These are phyloP conservation scores for Madurella mycetomatis DNA, from an alignment of 2,329 filamentous ascomycete genomes.

Conservation along the genomic window DNA sequence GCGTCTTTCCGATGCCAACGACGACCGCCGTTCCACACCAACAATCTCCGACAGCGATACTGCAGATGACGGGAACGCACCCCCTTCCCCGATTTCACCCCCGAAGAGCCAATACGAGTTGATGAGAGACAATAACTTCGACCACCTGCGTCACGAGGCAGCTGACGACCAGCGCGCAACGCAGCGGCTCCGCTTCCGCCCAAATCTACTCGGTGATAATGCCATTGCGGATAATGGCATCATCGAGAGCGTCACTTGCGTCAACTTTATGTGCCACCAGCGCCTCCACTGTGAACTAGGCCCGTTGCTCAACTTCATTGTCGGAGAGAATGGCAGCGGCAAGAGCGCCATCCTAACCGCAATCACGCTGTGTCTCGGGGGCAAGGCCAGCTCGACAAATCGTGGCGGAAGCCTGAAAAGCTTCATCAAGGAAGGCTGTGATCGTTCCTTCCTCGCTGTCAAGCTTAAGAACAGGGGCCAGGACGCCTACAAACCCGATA, in stretches of 20 bases:
- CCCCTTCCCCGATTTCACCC: conserved; percentile 31
- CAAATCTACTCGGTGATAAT: conserved; percentile 57
- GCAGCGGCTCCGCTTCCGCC: conserved; percentile 51
- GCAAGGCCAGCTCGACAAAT: conserved; percentile 89
- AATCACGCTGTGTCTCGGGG: conserved; percentile 89
- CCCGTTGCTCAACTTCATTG: conserved; percentile 95
- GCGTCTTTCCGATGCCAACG: conserved; percentile 31
- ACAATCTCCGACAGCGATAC: conserved; percentile 21
- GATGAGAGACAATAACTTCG: conserved; percentile 55
- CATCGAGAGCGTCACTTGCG: conserved; percentile 78
- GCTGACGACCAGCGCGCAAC: conserved; percentile 61
- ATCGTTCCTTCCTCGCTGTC: conserved; percentile 71
- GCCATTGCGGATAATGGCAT: conserved; percentile 77
- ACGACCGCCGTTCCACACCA: conserved; percentile 11
- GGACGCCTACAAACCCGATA: conserved; percentile 75
- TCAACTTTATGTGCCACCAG: conserved; percentile 95
- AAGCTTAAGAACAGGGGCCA: conserved; percentile 87
- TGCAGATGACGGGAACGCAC: conserved; percentile 27
- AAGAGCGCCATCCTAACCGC: conserved; percentile 95
- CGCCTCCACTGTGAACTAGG: conserved; percentile 80
- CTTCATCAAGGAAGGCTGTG: conserved; percentile 81
- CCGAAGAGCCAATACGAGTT: conserved; percentile 58
- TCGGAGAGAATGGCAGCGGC: conserved; percentile 94
- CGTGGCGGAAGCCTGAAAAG: conserved; percentile 83
- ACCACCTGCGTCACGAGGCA: conserved; percentile 52